A percentile compares a stretch with the other conserved stretches of the same genome.
Evolutionary conservation across 2,329 filamentous ascomycete species (phyloP).

Genomic region (Neonectria hederae): DNA sequence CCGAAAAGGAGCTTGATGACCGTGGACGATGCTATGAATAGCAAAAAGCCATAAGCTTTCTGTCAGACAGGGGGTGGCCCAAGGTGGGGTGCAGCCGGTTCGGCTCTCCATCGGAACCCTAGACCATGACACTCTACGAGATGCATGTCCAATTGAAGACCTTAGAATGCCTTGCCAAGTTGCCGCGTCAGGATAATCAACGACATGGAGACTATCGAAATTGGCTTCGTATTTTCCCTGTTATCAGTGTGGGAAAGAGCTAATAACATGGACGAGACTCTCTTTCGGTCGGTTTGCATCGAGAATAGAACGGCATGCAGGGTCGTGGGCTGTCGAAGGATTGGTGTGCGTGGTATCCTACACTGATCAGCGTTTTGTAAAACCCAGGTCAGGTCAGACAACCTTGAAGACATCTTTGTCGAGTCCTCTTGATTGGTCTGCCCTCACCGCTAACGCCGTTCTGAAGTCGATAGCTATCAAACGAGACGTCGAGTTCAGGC

Average conservation of each 20-base stretch:
- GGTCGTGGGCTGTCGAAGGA: too few species aligned
- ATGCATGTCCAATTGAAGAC: background rate
- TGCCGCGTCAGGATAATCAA: background rate
- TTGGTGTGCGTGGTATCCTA: too few species aligned
- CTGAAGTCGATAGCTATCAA: too few species aligned
- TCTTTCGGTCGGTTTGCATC: background rate
- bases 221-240: background rate
- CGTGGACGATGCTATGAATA: slow-evolving; percentile 17
- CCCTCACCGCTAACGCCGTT: too few species aligned
- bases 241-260: background rate
- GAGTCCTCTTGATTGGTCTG: too few species aligned
- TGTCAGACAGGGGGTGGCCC: slow-evolving; percentile 21
- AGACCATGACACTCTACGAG: background rate
- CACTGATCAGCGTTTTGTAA: too few species aligned
- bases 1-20: background rate
- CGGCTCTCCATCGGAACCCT: slow-evolving; percentile 8
- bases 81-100: slow-evolving; percentile 2
- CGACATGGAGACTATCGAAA: background rate
- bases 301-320: too few species aligned
- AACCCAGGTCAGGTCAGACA: too few species aligned
- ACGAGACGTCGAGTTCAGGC: background rate
- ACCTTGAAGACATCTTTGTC: too few species aligned
- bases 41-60: slow-evolving; percentile 22
- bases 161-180: background rate
- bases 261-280: background rate